Conservation (phyloP, 495 filamentous ascomycete genomes). For the Lasiosphaeria miniovina region DNA sequence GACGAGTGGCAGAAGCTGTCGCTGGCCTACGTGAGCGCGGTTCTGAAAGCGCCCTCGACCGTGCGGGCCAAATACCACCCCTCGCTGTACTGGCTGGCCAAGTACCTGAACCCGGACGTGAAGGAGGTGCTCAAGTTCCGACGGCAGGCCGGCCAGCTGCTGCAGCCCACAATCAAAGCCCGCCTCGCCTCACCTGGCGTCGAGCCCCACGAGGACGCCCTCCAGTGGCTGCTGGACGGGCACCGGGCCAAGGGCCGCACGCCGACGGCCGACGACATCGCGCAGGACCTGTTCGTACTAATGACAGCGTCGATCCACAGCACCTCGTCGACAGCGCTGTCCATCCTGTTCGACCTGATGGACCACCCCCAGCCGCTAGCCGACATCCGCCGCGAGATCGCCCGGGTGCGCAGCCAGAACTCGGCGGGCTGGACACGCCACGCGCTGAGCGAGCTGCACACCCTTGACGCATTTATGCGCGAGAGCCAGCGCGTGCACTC, state of each 20-base stretch:
- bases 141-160: background rate
- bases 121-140: background rate
- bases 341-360: background rate
- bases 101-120: background rate
- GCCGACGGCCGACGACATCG: background rate
- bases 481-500: background rate
- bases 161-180: background rate
- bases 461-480: background rate
- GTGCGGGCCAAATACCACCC: background rate
- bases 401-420: background rate
- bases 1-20: background rate
- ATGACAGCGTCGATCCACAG: background rate
- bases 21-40: background rate
- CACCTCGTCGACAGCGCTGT: background rate
- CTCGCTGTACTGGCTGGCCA: background rate
- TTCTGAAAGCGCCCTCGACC: background rate
- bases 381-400: slow-evolving; percentile 4
- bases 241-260: background rate
- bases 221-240: background rate
- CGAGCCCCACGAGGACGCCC: background rate
- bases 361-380: background rate
- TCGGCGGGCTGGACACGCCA: background rate
- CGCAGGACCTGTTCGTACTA: background rate
- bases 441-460: background rate
- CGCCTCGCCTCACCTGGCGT: background rate